phyloP scores from a whole-genome alignment of 2,329 filamentous ascomycete genomes.

The Penicillium psychrosexuale region DNA sequence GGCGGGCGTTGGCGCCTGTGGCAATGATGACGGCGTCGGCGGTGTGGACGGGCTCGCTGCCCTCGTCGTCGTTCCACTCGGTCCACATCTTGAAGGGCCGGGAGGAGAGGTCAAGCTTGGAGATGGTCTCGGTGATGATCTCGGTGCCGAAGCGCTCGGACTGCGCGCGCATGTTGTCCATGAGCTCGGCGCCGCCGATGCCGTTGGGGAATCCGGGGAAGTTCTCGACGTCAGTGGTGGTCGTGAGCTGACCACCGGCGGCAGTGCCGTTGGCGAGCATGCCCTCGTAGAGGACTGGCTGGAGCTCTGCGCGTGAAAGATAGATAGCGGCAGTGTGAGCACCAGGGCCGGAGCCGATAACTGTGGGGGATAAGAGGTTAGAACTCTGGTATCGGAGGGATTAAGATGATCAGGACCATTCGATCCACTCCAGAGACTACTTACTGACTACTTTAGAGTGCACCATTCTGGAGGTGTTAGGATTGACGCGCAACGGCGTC shows the following conservation, averaged over 20 bases:
- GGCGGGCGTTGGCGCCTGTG: constrained; percentile 86
- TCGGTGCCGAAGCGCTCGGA: constrained; percentile 88
- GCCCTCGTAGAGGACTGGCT: constrained; percentile 94
- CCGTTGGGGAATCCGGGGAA: constrained; percentile 90
- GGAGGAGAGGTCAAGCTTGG: constrained; percentile 76
- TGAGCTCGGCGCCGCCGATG: constrained; percentile 82
- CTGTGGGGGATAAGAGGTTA: constrained; percentile 35
- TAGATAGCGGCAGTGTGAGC: constrained; percentile 98
- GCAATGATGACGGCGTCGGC: constrained; percentile 92
- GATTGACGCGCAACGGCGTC: constrained; percentile 43
- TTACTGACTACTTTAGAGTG: constrained; percentile 88
- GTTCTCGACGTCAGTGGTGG: constrained; percentile 98
- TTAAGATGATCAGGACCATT: constrained; percentile 9
- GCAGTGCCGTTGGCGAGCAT: constrained; percentile 97
- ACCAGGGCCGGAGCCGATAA: constrained; percentile 91
- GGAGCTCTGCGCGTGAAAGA: constrained; percentile 87
- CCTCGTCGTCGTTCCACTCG: constrained; percentile 73
- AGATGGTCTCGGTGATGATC: constrained; percentile 89
- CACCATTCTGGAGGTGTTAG: constrained; percentile 60
- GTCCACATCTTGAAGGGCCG: constrained; percentile 92
- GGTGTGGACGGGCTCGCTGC: constrained; percentile 70
- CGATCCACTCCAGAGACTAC: constrained; percentile 37
- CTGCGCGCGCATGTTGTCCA: constrained; percentile 94
- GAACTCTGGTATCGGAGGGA: constrained; percentile 4
- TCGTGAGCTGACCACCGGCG: constrained; percentile 93